Conservation (phyloP, 2,329 filamentous ascomycete genomes). For the Xylaria sp. region DNA sequence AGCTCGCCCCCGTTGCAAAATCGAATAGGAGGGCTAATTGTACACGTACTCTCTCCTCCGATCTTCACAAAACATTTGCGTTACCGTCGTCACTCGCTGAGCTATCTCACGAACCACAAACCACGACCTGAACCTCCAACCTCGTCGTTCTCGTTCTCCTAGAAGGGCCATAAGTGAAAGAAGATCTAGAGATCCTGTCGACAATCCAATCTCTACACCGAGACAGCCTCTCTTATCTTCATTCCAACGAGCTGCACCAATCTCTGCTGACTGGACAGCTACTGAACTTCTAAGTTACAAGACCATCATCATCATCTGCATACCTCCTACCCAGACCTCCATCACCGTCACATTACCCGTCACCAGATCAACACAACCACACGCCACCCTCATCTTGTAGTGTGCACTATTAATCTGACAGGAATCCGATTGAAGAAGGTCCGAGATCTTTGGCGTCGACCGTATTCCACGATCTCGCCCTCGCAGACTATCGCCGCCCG, state of each 20-base stretch:
- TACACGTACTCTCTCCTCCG: slow-evolving; percentile 31
- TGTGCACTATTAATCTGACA: slow-evolving; percentile 46
- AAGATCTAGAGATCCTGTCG: slow-evolving; percentile 43
- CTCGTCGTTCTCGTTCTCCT: slow-evolving; percentile 32
- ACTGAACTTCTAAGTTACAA: slow-evolving; percentile 50
- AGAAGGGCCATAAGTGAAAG: slow-evolving; percentile 42
- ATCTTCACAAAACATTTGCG: slow-evolving; percentile 24
- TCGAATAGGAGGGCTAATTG: slow-evolving; percentile 45
- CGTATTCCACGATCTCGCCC: slow-evolving; percentile 37
- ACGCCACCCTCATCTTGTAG: slow-evolving; percentile 23
- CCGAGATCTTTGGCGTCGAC: slow-evolving; percentile 34
- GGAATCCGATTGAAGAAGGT: slow-evolving; percentile 35
- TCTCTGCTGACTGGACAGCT: slow-evolving; percentile 37
- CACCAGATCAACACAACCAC: slow-evolving; percentile 13
- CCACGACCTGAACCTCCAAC: slow-evolving; percentile 21
- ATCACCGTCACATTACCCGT: slow-evolving; percentile 4
- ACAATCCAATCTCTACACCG: slow-evolving; percentile 40
- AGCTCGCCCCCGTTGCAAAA: slow-evolving; percentile 33
- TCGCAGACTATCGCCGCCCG: slow-evolving; percentile 21
- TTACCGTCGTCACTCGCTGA: slow-evolving; percentile 36
- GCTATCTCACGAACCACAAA: slow-evolving; percentile 27
- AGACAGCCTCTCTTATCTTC: slow-evolving; percentile 42
- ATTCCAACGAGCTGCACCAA: slow-evolving; percentile 39
- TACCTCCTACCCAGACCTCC: slow-evolving; percentile 34
- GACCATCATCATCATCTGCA: slow-evolving; percentile 38